These are phyloP conservation scores for Cystofilobasidium ferigula DNA, from an alignment of 768 basidiomycete species.

Conservation along the genomic window DNA sequence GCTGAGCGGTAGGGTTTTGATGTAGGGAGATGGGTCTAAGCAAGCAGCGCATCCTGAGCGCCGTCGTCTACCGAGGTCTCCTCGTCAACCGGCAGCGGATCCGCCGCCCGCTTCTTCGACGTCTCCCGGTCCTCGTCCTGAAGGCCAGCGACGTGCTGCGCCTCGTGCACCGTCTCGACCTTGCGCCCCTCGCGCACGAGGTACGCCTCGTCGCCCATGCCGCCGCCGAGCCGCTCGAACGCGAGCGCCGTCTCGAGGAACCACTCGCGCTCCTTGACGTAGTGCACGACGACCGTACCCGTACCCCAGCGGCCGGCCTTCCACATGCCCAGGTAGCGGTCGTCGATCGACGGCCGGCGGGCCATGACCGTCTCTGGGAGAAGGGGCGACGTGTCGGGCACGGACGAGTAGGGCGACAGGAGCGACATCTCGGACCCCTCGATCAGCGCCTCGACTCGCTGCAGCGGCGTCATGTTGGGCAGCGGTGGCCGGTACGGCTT, in stretches of 20 bases:
- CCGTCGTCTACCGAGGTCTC: not conserved
- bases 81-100: not conserved
- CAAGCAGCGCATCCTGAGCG: not conserved
- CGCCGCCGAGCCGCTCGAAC: constrained; percentile 37
- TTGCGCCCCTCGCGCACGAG: not conserved
- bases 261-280: constrained; percentile 95
- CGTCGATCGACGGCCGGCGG: constrained; percentile 19
- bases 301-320: constrained; percentile 18
- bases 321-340: constrained; percentile 19
- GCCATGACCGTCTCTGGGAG: constrained; percentile 20
- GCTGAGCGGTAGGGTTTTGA: too few relatives aligned
- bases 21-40: too few relatives aligned
- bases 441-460: constrained; percentile 81
- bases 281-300: constrained; percentile 91
- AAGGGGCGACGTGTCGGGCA: constrained; percentile 1
- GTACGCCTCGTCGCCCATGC: constrained; percentile 1
- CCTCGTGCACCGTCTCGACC: not conserved
- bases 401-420: constrained; percentile 38
- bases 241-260: constrained; percentile 86
- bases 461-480: constrained; percentile 50
- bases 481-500: constrained; percentile 60
- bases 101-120: not conserved
- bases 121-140: too few relatives aligned
- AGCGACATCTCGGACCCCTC: constrained; percentile 71
- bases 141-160: not conserved